These are phyloP conservation scores for Pseudohalonectria lignicola DNA, from an alignment of 2,329 filamentous ascomycete species.

Conservation along the genomic window DNA sequence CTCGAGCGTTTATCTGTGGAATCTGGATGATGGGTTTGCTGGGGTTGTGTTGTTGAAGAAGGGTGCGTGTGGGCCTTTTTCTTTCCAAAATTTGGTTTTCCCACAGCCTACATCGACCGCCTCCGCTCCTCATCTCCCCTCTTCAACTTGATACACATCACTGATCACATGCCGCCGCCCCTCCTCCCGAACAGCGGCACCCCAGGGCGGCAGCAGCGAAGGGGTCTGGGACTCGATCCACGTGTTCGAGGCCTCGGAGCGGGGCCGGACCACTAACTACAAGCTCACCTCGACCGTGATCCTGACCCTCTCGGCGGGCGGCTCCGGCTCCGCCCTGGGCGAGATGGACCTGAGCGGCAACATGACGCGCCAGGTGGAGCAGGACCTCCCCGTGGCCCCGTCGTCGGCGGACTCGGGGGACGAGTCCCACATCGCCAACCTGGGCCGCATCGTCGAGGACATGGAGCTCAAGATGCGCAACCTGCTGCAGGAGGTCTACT, in stretches of 20 bases:
- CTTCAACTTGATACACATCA: too few species aligned
- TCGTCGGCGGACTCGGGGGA: constrained; percentile 55
- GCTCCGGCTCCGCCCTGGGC: constrained; percentile 45
- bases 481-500: constrained; percentile 95
- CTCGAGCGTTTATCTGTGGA: constrained; percentile 96
- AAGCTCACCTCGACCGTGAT: constrained; percentile 97
- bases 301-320: constrained; percentile 64
- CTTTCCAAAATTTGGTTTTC: background rate
- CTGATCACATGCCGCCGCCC: too few species aligned
- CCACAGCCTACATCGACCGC: background rate
- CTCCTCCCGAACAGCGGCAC: constrained; percentile 49
- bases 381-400: constrained; percentile 78
- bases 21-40: constrained; percentile 93
- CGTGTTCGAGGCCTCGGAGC: constrained; percentile 93
- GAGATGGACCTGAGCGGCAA: constrained; percentile 91
- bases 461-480: constrained; percentile 99
- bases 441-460: constrained; percentile 89
- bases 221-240: constrained; percentile 98
- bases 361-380: constrained; percentile 94
- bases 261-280: constrained; percentile 86
- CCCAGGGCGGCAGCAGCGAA: constrained; percentile 48
- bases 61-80: constrained; percentile 37
- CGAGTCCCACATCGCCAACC: constrained; percentile 89
- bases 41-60: constrained; percentile 96
- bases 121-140: background rate